These are phyloP conservation scores for Castanopsis chinensis DNA, from an alignment of 306 rosid species.

Conservation along the genomic window DNA sequence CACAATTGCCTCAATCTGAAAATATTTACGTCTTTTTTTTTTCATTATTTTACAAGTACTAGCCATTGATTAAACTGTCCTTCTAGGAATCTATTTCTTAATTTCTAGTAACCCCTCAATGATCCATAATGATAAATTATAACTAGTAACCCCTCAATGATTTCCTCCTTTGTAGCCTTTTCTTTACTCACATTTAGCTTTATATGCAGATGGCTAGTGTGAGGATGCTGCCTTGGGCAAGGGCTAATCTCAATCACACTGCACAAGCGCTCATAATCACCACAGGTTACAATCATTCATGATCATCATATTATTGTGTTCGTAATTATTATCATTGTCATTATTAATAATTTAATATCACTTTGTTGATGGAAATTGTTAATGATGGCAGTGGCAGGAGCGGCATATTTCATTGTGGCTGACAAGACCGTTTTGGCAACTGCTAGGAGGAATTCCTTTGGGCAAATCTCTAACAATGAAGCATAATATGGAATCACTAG, in stretches of 20 bases:
- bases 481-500: conserved; percentile 24
- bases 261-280: conserved; percentile 99
- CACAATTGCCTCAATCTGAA: neutral
- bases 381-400: conserved; percentile 77
- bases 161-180: too few species aligned
- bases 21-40: too few species aligned
- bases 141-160: neutral
- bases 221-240: conserved; percentile 98
- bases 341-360: neutral
- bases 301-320: neutral
- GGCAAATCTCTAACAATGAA: conserved; percentile 36
- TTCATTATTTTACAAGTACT: too few species aligned
- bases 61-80: too few species aligned
- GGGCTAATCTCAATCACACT: conserved; percentile 79
- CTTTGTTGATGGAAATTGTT: conserved; percentile 3
- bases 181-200: neutral
- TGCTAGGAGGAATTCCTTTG: conserved; percentile 91
- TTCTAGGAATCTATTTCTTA: too few species aligned
- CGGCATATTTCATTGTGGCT: conserved; percentile 97
- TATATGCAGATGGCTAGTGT: conserved; percentile 82
- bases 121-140: neutral
- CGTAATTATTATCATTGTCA: neutral
- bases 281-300: conserved; percentile 48
- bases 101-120: too few species aligned
- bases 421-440: conserved; percentile 95